A percentile compares a stretch with the other conserved stretches of the same genome.
These are phyloP conservation scores for Dillenia suffruticosa DNA, from an alignment of 164 flowering plant species.

Conservation along the genomic window DNA sequence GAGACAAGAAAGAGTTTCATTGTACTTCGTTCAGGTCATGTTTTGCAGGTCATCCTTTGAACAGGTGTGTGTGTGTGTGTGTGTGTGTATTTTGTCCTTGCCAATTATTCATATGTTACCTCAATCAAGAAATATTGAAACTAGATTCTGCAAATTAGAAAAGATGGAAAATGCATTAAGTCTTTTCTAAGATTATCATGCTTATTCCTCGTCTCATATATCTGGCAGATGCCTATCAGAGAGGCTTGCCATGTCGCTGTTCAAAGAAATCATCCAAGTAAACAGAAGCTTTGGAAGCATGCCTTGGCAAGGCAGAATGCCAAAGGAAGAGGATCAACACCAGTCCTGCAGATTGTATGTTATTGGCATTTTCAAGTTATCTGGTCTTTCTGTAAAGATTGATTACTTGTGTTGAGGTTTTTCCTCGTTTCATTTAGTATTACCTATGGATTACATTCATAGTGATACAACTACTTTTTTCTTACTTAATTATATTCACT, in stretches of 20 bases:
- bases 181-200: too few species aligned
- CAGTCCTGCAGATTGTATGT: slow-evolving; percentile 95
- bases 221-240: slow-evolving; percentile 82
- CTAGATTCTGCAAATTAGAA: too few species aligned
- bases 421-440: neutral
- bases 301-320: slow-evolving; percentile 74
- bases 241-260: slow-evolving; percentile 99
- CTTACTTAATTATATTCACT: neutral
- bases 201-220: slow-evolving; percentile 6
- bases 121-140: too few species aligned
- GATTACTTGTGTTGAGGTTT: neutral
- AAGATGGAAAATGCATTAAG: too few species aligned
- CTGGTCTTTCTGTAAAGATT: neutral
- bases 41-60: too few species aligned
- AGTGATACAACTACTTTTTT: neutral
- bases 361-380: neutral
- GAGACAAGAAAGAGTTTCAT: too few species aligned
- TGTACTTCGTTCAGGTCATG: too few species aligned
- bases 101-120: too few species aligned
- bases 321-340: slow-evolving; percentile 57
- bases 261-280: slow-evolving; percentile 76
- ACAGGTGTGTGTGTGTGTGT: too few species aligned
- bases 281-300: slow-evolving; percentile 96
- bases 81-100: too few species aligned
- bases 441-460: neutral